These are phyloP conservation scores for Prillingera fragicola DNA, from an alignment of 1,284 basidiomycete genomes.

Conservation along the genomic window DNA sequence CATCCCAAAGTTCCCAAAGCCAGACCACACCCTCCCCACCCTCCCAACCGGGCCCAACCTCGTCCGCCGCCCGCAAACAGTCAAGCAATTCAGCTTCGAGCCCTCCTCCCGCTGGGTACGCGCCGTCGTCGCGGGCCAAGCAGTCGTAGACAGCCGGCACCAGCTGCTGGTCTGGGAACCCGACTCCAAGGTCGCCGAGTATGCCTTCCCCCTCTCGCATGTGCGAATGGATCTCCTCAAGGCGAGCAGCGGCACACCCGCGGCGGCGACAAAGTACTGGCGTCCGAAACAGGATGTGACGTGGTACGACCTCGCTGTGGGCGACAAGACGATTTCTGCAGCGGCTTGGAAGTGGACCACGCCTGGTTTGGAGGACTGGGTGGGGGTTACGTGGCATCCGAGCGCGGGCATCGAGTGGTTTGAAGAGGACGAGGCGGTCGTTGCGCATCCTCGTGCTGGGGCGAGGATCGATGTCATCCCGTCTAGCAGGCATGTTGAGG, in stretches of 20 bases:
- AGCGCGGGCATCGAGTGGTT: not conserved
- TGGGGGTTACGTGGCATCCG: not conserved
- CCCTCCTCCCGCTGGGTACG: slow-evolving; percentile 5
- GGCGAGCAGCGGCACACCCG: not conserved
- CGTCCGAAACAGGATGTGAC: not conserved
- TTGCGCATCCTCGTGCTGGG: not conserved
- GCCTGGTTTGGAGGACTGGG: not conserved
- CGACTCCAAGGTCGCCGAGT: not conserved
- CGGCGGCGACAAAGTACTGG: slow-evolving; percentile 1
- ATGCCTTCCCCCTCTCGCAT: slow-evolving; percentile 1
- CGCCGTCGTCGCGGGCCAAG: not conserved
- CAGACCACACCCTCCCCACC: not conserved
- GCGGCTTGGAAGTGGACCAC: slow-evolving; percentile 6
- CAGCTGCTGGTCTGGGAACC: slow-evolving; percentile 7
- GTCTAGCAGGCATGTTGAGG: not conserved
- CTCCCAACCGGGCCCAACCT: not conserved
- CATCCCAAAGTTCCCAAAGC: not conserved
- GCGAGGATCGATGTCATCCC: slow-evolving; percentile 2
- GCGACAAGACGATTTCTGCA: not conserved
- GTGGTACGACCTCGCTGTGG: slow-evolving; percentile 4
- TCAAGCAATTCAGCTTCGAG: not conserved
- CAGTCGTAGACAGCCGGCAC: slow-evolving; percentile 5
- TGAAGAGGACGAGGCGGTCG: slow-evolving; percentile 4
- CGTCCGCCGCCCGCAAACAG: not conserved
- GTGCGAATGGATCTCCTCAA: slow-evolving; percentile 3